phyloP scores from a whole-genome alignment of 2,329 filamentous ascomycete species.

The Penicillium expansum region DNA sequence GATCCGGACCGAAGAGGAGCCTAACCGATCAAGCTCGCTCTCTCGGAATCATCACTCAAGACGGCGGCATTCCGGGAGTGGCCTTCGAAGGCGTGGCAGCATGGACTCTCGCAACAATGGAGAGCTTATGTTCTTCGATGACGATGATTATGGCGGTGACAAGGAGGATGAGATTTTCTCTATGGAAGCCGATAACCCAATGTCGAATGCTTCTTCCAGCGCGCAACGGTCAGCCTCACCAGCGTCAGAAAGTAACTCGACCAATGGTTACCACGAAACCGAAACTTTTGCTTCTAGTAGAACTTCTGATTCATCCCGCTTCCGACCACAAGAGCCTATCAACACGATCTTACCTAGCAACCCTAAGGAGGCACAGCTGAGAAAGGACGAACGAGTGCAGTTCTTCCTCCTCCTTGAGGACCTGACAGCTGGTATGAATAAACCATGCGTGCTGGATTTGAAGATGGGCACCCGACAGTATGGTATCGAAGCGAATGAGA shows the following conservation, averaged over 20 bases:
- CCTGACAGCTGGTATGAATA: constrained; percentile 92
- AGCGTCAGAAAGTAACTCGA: constrained; percentile 5
- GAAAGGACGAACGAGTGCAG: constrained; percentile 64
- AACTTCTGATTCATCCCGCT: constrained; percentile 2
- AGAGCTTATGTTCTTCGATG: constrained; percentile 86
- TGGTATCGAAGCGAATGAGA: constrained; percentile 83
- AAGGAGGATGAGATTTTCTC: constrained; percentile 68
- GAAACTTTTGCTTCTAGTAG: not conserved
- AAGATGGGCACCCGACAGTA: constrained; percentile 99
- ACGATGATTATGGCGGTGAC: constrained; percentile 80
- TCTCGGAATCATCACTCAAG: constrained; percentile 36
- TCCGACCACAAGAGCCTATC: constrained; percentile 18
- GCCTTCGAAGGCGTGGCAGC: constrained; percentile 71
- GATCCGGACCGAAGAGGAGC: constrained; percentile 39
- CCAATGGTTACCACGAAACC: not conserved
- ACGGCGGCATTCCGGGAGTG: constrained; percentile 83
- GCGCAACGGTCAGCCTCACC: constrained; percentile 16
- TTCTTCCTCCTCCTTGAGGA: constrained; percentile 94
- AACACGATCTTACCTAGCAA: constrained; percentile 57
- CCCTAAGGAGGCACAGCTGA: constrained; percentile 68
- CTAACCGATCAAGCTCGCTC: constrained; percentile 44
- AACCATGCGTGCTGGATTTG: constrained; percentile 92
- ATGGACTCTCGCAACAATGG: constrained; percentile 67
- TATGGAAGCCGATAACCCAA: constrained; percentile 58
- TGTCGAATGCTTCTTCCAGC: constrained; percentile 1